Conservation (phyloP, 2,329 filamentous ascomycete genomes). For the Rutstroemia sp. region DNA sequence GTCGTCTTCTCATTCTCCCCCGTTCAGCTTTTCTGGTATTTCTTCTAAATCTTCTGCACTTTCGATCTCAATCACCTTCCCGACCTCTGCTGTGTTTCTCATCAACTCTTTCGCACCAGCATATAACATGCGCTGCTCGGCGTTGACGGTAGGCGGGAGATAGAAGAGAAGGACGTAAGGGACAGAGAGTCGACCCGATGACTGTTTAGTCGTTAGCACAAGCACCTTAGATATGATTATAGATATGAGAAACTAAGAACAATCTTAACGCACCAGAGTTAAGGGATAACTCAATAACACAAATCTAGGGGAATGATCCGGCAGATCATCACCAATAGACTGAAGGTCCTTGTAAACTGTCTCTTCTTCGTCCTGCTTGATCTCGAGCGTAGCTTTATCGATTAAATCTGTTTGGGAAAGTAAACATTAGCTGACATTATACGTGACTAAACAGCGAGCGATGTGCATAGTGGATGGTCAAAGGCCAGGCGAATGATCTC, state of each 20-base stretch:
- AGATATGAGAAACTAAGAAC: neutral
- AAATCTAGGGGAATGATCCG: constrained; percentile 85
- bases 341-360: constrained; percentile 72
- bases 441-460: neutral
- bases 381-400: constrained; percentile 84
- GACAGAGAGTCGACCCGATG: constrained; percentile 75
- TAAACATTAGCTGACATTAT: neutral
- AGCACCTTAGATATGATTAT: neutral
- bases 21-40: constrained; percentile 60
- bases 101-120: constrained; percentile 94
- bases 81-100: constrained; percentile 87
- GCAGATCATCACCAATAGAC: constrained; percentile 79
- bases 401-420: constrained; percentile 60
- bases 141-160: constrained; percentile 85
- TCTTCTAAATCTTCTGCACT: constrained; percentile 72
- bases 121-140: constrained; percentile 84
- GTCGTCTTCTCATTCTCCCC: constrained; percentile 10
- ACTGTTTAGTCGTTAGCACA: constrained; percentile 38
- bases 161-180: constrained; percentile 96
- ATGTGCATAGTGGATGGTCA: neutral
- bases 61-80: constrained; percentile 77
- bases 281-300: constrained; percentile 86
- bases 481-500: neutral
- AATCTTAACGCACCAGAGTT: constrained; percentile 57
- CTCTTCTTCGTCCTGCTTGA: constrained; percentile 72